phyloP scores from a whole-genome alignment of 1,139 yeast genomes.

The Suhomyces bolitotheri region DNA sequence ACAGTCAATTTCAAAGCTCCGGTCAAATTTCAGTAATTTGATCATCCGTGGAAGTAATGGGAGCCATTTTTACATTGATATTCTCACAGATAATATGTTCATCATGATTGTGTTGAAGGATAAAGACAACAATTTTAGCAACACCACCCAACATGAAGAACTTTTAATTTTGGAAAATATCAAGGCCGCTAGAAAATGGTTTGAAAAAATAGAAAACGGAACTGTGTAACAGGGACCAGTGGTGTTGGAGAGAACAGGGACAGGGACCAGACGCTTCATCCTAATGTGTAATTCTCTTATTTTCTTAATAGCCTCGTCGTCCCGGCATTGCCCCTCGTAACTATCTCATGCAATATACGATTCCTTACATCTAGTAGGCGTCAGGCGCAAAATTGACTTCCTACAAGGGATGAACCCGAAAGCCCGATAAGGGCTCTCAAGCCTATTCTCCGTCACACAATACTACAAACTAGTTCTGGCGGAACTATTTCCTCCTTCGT shows the following conservation, averaged over 20 bases:
- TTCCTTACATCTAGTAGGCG: too few species aligned
- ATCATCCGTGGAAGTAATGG: conserved; percentile 74
- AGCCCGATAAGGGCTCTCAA: too few species aligned
- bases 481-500: too few species aligned
- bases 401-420: too few species aligned
- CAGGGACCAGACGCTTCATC: too few species aligned
- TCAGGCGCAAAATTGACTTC: too few species aligned
- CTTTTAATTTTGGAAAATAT: conserved; percentile 66
- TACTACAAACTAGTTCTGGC: too few species aligned
- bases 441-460: too few species aligned
- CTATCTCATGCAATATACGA: too few species aligned
- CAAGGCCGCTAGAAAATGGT: conserved; percentile 65
- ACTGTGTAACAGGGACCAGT: conserved; percentile 1
- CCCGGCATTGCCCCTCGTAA: too few species aligned
- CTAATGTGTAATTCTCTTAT: too few species aligned
- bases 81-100: conserved; percentile 71
- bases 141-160: conserved; percentile 54
- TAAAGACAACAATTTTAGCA: conserved; percentile 25
- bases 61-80: conserved; percentile 65
- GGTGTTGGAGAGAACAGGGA: background rate
- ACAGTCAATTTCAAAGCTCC: conserved; percentile 85
- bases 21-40: conserved; percentile 79
- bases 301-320: too few species aligned
- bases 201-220: conserved; percentile 54
- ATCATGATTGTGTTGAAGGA: conserved; percentile 67